Conservation (phyloP, 352 stramenopile species). For the Poterioochromonas sp. region DNA sequence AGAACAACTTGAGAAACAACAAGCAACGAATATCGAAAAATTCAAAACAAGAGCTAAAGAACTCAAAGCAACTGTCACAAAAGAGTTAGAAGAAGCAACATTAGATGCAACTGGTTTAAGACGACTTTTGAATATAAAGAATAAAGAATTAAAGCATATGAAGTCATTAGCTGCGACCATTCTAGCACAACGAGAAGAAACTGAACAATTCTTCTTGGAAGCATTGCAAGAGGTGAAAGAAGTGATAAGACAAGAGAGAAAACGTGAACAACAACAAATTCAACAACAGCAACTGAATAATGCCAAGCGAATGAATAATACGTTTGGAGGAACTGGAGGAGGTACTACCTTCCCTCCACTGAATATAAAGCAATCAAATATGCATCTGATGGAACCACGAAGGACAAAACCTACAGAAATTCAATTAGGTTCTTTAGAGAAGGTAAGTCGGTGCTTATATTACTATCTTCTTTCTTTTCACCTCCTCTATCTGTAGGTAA, state of each 20-base stretch:
- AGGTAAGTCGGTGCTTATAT: not conserved
- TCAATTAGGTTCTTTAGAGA: not conserved
- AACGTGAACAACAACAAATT: not conserved
- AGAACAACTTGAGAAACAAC: constrained; percentile 61
- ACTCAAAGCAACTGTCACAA: constrained; percentile 43
- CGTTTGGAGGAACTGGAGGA: not conserved
- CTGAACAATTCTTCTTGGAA: constrained; percentile 80
- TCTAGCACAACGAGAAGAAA: constrained; percentile 74
- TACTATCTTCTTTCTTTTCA: not conserved
- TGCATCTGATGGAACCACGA: not conserved
- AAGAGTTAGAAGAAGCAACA: constrained; percentile 61
- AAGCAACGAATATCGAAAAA: constrained; percentile 56
- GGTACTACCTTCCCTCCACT: constrained; percentile 11
- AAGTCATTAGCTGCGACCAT: constrained; percentile 73
- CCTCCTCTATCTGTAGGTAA: constrained; percentile 44
- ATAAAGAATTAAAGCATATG: constrained; percentile 79
- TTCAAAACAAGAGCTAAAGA: constrained; percentile 56
- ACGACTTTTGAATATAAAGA: constrained; percentile 74
- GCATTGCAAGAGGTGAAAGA: constrained; percentile 64
- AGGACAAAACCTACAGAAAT: not conserved
- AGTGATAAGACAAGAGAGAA: constrained; percentile 17
- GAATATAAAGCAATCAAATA: not conserved
- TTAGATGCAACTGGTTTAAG: constrained; percentile 66
- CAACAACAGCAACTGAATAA: not conserved
- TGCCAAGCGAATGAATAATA: no score